Evolutionary conservation across 805 yeast genomes (phyloP), one percentile per base, ranked within the genome.

Genomic region (Millerago galiae): DNA sequence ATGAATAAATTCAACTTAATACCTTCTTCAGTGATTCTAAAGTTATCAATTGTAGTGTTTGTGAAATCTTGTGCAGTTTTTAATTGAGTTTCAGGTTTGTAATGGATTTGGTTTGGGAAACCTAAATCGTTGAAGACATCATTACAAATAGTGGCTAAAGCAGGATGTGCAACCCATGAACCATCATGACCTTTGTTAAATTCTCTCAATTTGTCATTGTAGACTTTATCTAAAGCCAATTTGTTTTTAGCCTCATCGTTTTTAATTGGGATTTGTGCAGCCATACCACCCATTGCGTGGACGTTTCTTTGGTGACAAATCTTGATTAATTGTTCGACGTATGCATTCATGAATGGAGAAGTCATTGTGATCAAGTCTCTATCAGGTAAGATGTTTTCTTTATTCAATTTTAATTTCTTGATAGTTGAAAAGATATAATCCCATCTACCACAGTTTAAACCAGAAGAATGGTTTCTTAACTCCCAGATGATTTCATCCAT

Each of bases 221-320:
- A 74, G 38, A 84, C 93, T 52, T 82, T 82, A 36, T 71, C 75
- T 79, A 84, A 71, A 7, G 90, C 91, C 38, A 67, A 65, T 34
- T 70, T 67, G 64, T 84, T 83, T 45, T 79, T 77, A 39, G 64
- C 75, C 28, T 71, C 71, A 54, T 84, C 89, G 48, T 77, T 72
- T 63, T 83, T 83, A 65, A 83, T 84, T 48, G 93, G 93, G 54
- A 84, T 83, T 51, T 83, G 85, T 6, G 91, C 91, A 51, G 93
- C 91, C 95, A 84, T 84, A 52, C 95, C 95, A 54, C 95, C 95
- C 79, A 84, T 81, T 17, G 93, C 91, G 57, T 83, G 90, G 36
- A 83, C 91, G 49, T 82, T 84, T 66, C 91, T 74, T 56, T 75
- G 70, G 62, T 84, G 95, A 61, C 89, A 81, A 33, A 78, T 75